Base-by-base conservation (phyloP, 345 rosid genomes). In the Bruguiera gymnorhiza region DNA sequence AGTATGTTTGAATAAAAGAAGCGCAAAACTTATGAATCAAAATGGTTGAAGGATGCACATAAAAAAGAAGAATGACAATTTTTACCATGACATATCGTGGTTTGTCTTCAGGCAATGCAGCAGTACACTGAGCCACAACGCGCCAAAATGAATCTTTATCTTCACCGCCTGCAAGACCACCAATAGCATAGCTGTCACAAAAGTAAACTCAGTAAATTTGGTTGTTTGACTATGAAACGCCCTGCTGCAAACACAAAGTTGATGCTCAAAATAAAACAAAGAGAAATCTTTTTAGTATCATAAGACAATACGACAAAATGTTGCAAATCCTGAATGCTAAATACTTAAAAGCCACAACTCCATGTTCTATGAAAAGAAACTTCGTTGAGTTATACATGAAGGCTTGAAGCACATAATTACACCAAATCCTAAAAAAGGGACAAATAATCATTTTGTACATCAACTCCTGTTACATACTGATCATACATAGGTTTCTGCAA, bases 111-210 rank as follows among this genome's bases (percentile, higher is more conserved):
- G 91, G 96, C 81, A 88, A 67, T 62, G 86, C 72, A 69, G 85
- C 93, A 34, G 96, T 88, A 65, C 96, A 90, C 76, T 86, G 96
- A 72, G 93, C 93, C 76, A 90, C 91, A 72, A 90, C 87, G 62
- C 91, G 91, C 91, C 93, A 88, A 84, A 90, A 90, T 66, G 93
- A 88, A 77, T 90, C 93, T 79, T 90, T 88, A 63, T 90, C 96
- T 85, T 90, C 96, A 31, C 96, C 93, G 4, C 96, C 96, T 71
- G 93, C 68, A 79, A 90, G 96, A 75, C 96, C 96, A 77, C 96
- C 96, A 74, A 88, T 90, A 62, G 96, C 93, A 81, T 90, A 90
- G 79, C 96, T 90, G 86, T 82, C 77, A 75, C 68, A 82, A 60
- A 84, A 80, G 70, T 51, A 70, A 69, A 69, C 26, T 65, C 26